Evolutionary conservation across 148 eudicot genomes (phyloP).

Genomic region (Rhododendron mucronatum): DNA sequence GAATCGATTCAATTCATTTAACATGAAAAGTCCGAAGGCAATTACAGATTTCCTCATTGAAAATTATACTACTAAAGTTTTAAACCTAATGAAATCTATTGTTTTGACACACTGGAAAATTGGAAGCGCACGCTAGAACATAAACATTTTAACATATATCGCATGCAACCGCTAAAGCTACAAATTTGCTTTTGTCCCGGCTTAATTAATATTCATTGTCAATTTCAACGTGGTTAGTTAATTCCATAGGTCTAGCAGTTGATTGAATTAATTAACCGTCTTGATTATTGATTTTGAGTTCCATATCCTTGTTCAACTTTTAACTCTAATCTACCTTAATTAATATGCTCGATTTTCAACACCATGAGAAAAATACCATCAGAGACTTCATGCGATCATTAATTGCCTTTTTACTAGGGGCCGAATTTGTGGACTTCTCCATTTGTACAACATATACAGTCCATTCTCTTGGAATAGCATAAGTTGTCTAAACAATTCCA

Average conservation of each 20-base stretch:
- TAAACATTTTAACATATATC: background rate
- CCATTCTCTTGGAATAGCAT: background rate
- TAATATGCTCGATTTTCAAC: too few species aligned
- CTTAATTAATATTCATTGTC: background rate
- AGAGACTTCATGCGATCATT: too few species aligned
- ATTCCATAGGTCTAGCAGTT: background rate
- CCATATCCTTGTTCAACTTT: background rate
- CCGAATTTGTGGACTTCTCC: background rate
- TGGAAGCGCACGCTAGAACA: background rate
- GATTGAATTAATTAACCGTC: background rate
- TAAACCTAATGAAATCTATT: too few species aligned
- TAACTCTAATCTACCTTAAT: background rate
- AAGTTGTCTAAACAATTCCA: background rate
- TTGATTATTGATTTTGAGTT: background rate
- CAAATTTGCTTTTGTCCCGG: background rate
- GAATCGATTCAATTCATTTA: too few species aligned
- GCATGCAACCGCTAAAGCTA: background rate
- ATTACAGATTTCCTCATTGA: too few species aligned
- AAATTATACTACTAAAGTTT: too few species aligned
- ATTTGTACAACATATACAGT: background rate
- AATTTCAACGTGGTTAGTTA: background rate
- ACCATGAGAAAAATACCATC: too few species aligned
- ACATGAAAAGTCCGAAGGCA: too few species aligned
- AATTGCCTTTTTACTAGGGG: background rate
- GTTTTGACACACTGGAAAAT: too few species aligned